Evolutionary conservation across 139 green algal genomes (phyloP).

Genomic region (Chlamydomonas sphaeroides): DNA sequence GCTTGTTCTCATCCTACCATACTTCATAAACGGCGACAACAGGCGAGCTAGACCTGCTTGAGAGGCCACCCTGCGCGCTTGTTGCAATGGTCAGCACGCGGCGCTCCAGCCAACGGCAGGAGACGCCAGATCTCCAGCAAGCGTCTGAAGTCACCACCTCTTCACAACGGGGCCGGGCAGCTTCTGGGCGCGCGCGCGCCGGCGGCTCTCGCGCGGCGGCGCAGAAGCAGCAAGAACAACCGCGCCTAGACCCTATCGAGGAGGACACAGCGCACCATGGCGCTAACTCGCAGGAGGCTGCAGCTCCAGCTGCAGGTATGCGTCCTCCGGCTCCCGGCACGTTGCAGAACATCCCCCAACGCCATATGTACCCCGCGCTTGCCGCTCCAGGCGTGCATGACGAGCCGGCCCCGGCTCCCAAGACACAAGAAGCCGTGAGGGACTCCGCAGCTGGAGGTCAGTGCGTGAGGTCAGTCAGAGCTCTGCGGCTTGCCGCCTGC

Average conservation of each 20-base stretch:
- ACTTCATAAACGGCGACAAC: too few species aligned
- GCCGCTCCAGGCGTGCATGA: too few species aligned
- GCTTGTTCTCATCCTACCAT: too few species aligned
- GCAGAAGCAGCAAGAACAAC: not conserved
- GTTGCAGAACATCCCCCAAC: too few species aligned
- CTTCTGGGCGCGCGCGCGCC: not conserved
- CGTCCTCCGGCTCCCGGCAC: not conserved
- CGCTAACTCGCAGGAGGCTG: not conserved
- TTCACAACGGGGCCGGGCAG: not conserved
- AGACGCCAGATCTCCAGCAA: not conserved
- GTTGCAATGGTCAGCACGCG: slow-evolving; percentile 19
- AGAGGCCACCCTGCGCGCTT: too few species aligned
- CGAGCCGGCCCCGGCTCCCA: not conserved
- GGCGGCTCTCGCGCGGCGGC: not conserved
- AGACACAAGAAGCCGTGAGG: not conserved
- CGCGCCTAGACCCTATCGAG: not conserved
- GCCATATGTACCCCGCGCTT: too few species aligned
- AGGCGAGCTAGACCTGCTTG: too few species aligned
- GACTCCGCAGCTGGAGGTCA: not conserved
- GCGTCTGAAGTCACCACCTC: not conserved
- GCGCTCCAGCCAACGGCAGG: not conserved
- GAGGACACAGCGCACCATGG: not conserved
- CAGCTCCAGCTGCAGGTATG: too few species aligned
- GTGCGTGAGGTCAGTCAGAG: not conserved
- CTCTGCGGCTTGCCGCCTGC: too few species aligned